Base-by-base conservation (phyloP, 2,329 filamentous ascomycete species). In the Lecanicillium sp. region DNA sequence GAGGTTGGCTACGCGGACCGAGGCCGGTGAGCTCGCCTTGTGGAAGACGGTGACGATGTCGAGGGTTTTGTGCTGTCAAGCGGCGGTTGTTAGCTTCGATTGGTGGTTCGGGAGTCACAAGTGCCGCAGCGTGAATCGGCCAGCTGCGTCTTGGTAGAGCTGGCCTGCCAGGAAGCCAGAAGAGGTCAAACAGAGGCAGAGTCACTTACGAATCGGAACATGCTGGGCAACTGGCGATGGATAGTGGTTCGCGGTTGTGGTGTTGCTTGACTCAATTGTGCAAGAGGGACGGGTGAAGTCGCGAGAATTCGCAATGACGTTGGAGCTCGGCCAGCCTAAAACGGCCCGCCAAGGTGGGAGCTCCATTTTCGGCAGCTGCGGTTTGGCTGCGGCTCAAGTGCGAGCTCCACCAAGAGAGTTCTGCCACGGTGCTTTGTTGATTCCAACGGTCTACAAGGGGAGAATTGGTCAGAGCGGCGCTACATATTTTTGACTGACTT, bases 11-110 rank as follows among this genome's bases (percentile, higher is more conserved):
- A 83, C 83, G 43, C 83, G 78, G 36, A 77, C 69, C 4, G 89
- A 95, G 47, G 82, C 72, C 16, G 83, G 75, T 38, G 76, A 75
- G 51, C 71, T 74, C 42, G 90, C 77, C 62, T 85, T 85, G 75
- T 95, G 89, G 73, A 96, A 98, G 70, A 98, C 81, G 45, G 90
- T 96, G 58, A 96, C 78, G 49, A 94, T 85, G 69, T 96, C 89
- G 62, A 85, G 75, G 49, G 83, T 75, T 71, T 87, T 89, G 64
- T 72, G 76, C 83, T 88, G 54, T 19, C 27, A 19, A 17, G 25
- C 22, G 33, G 16, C 20, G 28, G n/a, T 20, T 15, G 29, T 17
- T 8, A 29, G 31, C 29, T 42, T 29, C 38, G 37, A 27, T n/a
- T 9, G 16, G 15, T 41, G 13, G 4, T 31, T 13, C 18, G 6